Conservation (phyloP, 306 rosid genomes). For the Sophora flavescens region DNA sequence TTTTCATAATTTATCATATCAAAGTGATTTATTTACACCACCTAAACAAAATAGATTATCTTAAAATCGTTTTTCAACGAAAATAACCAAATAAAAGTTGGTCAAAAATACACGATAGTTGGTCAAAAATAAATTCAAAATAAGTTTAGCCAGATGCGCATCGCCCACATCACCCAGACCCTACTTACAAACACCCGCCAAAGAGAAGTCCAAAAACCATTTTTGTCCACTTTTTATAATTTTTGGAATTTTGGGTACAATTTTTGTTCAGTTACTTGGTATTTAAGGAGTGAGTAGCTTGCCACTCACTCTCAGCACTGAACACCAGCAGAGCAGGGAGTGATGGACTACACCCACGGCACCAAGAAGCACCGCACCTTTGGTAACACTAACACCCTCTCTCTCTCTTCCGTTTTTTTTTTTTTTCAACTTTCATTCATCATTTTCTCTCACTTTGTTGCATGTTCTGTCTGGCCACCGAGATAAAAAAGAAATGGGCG, state of each 20-base stretch:
- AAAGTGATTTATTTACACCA: too few relatives aligned
- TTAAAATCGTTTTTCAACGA: too few relatives aligned
- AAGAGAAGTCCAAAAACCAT: too few relatives aligned
- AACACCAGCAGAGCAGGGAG: neutral
- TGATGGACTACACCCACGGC: slow-evolving; percentile 23
- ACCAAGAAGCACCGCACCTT: slow-evolving; percentile 31
- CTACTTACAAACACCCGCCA: neutral
- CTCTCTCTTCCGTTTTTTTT: neutral
- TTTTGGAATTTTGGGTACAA: too few relatives aligned
- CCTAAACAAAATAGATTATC: too few relatives aligned
- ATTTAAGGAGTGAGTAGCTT: neutral
- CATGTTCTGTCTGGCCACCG: neutral
- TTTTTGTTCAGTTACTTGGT: neutral
- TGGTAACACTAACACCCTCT: slow-evolving; percentile 34
- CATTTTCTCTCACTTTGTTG: neutral
- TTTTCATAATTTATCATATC: too few relatives aligned
- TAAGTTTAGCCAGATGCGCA: too few relatives aligned
- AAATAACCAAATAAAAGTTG: too few relatives aligned
- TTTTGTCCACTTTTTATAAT: too few relatives aligned
- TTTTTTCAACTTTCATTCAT: neutral
- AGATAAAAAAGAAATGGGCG: neutral
- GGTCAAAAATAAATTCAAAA: too few relatives aligned
- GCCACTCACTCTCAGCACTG: neutral
- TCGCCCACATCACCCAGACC: too few relatives aligned
- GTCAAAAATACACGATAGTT: too few relatives aligned